Percentiles rank a stretch among this genome's conserved stretches.
These are phyloP conservation scores for Linnemannia elongata DNA, from an alignment of 192 early-diverging fungal species.

Conservation along the genomic window DNA sequence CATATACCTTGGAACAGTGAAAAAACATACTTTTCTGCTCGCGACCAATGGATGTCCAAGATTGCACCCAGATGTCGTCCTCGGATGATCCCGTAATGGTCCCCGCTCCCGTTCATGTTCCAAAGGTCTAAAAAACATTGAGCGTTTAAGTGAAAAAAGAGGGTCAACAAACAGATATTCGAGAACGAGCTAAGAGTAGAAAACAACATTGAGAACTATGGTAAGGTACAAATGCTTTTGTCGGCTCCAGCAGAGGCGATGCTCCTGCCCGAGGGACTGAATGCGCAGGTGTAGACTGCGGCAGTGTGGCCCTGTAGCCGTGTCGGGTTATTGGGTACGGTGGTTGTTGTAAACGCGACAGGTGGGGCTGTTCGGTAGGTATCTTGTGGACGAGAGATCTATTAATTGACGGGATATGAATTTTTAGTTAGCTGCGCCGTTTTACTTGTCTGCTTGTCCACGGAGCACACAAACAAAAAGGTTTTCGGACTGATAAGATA, in stretches of 20 bases:
- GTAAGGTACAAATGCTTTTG: background rate
- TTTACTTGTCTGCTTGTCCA: background rate
- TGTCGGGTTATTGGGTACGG: background rate
- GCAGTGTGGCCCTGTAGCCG: background rate
- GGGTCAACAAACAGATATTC: background rate
- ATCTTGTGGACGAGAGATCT: background rate
- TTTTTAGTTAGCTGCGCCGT: background rate
- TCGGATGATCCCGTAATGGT: slow-evolving; percentile 7
- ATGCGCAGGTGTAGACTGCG: background rate
- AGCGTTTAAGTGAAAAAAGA: no score
- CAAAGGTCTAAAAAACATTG: background rate
- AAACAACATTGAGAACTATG: background rate
- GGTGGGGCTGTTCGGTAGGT: background rate
- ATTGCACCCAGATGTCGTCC: slow-evolving; percentile 10
- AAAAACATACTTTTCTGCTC: slow-evolving; percentile 9
- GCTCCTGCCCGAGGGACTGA: background rate
- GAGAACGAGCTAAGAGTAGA: background rate
- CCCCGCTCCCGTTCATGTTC: background rate
- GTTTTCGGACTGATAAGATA: background rate
- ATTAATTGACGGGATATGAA: background rate
- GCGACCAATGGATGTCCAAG: slow-evolving; percentile 6
- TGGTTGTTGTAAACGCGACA: background rate
- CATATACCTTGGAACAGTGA: background rate
- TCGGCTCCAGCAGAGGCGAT: slow-evolving; percentile 1
- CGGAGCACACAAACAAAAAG: background rate